Evolutionary conservation across 169 alveolate species (phyloP).

Genomic region (Cryptosporidium meleagridis): DNA sequence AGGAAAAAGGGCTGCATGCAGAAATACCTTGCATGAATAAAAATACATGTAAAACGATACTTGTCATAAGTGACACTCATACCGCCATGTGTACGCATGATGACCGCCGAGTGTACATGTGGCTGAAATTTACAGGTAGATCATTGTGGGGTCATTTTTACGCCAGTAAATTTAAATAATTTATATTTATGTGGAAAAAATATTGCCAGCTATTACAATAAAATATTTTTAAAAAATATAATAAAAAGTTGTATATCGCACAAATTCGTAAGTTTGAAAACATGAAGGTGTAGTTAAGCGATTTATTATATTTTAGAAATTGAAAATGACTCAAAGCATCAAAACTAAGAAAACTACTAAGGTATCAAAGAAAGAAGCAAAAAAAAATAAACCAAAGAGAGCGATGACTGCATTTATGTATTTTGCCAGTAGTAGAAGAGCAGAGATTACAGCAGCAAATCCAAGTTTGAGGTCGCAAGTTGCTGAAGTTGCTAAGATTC

Average conservation of each 20-base stretch:
- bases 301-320: not conserved
- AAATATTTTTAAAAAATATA: not conserved
- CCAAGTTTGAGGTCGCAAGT: constrained; percentile 89
- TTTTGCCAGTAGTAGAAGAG: constrained; percentile 89
- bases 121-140: constrained; percentile 73
- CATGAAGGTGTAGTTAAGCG: not conserved
- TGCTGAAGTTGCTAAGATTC: constrained; percentile 89
- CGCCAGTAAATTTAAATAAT: constrained; percentile 58
- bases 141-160: constrained; percentile 73
- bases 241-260: constrained; percentile 3
- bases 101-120: constrained; percentile 74
- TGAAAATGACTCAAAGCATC: constrained; percentile 28
- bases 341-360: constrained; percentile 43
- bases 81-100: constrained; percentile 31
- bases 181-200: constrained; percentile 28
- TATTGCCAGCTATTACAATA: constrained; percentile 14
- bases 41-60: constrained; percentile 48
- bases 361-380: constrained; percentile 80
- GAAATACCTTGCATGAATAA: not conserved
- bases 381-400: constrained; percentile 92
- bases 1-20: not conserved
- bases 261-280: constrained; percentile 14
- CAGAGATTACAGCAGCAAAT: constrained; percentile 83
- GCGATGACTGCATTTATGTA: constrained; percentile 90
- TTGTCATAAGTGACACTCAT: not conserved